Conservation (phyloP, 306 rosid species). For the Ziziphus jujuba region DNA sequence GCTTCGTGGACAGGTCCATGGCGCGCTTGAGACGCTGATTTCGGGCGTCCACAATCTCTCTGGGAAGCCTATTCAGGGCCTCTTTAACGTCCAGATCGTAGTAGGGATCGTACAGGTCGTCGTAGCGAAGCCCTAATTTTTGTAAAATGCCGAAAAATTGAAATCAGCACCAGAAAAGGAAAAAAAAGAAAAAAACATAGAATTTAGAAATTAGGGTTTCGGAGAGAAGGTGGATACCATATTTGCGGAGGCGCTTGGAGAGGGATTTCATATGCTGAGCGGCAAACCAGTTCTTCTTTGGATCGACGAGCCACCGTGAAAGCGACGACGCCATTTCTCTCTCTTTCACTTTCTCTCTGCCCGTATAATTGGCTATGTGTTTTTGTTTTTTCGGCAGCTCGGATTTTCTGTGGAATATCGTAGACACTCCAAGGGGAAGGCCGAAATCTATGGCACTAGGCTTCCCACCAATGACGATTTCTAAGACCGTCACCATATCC, state of each 20-base stretch:
- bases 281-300: conserved; percentile 84
- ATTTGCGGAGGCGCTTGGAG: conserved; percentile 70
- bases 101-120: conserved; percentile 83
- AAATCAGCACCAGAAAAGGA: not conserved
- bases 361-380: not conserved
- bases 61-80: conserved; percentile 83
- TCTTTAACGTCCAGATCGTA: conserved; percentile 88
- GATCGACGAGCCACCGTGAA: conserved; percentile 60
- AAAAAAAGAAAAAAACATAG: not conserved
- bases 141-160: not conserved
- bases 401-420: not conserved
- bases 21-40: conserved; percentile 95
- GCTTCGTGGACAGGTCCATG: conserved; percentile 97
- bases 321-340: conserved; percentile 65
- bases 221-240: conserved; percentile 39
- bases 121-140: conserved; percentile 80
- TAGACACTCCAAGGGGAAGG: no score
- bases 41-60: conserved; percentile 88
- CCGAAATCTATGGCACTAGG: no score
- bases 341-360: not conserved
- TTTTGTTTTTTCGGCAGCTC: no score
- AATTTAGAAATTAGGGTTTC: conserved; percentile 28
- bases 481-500: no score
- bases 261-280: conserved; percentile 81
- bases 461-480: no score